Base-by-base conservation (phyloP, 2,329 filamentous ascomycete genomes). In the Diaporthe velutina region DNA sequence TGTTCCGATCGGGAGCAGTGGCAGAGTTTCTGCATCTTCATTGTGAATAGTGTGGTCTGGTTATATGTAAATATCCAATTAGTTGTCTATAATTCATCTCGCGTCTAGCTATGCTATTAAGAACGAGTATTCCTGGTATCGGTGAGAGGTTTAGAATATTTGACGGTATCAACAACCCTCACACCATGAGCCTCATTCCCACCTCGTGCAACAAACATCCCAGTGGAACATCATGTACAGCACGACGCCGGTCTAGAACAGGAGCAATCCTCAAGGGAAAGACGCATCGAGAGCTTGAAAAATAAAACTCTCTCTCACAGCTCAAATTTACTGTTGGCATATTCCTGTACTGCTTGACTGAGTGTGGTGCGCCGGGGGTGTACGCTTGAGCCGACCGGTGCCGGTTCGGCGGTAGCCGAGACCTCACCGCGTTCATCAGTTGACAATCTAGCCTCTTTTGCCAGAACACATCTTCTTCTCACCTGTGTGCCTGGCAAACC, bases 11-110 rank as follows among this genome's bases (percentile, higher is more conserved):
- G 40, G 28, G 33, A 30, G 25, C 40, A 35, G 12, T 33, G 60
- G 60, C 28, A n/a, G 25, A 1, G 2, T n/a, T 25, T 50, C 40
- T 19, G 61, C 42, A 35, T 35, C n/a, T 30, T 66, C 25, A 35
- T 30, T 66, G 42, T 66, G 28, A 15, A 66, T 35, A 50, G 55
- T 58, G 30, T n/a, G 10, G 42, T 25, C 42, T 48, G 12, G 10
- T 25, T 17, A 35, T 52, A 3, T 67, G 61, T 67, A 50, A 33
- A 67, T 67, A 67, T 67, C 7, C 30, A 35, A 67, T 48, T n/a
- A 30, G 60, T 9, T 33, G 60, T 64, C n/a, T 64, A 45, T 64
- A 48, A 67, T 25, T 38, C 17, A 35, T 67, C 22, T 7, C 3
- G 13, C 22, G 4, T 19, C 28, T 22, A 19, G 12, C 42, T 30